Evolutionary conservation across 805 yeast genomes (phyloP).

Genomic region (Candida coquimbonensis): DNA sequence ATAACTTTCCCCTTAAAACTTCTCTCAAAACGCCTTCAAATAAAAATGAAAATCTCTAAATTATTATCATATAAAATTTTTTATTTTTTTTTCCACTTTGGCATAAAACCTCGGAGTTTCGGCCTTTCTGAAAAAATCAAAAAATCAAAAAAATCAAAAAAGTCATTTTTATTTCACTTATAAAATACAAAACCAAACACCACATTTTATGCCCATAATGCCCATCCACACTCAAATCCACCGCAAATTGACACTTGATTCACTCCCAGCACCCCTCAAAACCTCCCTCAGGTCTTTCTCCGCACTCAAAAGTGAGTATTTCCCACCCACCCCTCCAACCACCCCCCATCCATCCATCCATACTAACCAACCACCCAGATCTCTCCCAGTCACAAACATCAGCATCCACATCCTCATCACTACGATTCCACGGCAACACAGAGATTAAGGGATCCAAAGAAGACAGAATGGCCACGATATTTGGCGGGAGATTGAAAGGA

Average conservation of each 20-base stretch:
- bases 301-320: background rate
- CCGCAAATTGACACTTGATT: background rate
- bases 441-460: constrained; percentile 30
- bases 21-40: no score
- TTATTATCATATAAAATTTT: no score
- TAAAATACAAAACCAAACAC: no score
- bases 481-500: constrained; percentile 53
- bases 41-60: no score
- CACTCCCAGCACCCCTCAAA: background rate
- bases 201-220: no score
- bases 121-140: background rate
- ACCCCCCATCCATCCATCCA: no score
- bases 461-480: constrained; percentile 41
- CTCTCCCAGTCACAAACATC: background rate
- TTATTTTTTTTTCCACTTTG: no score
- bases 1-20: background rate
- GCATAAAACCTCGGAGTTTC: background rate
- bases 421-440: constrained; percentile 27
- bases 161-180: no score
- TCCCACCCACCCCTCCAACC: no score
- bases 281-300: background rate
- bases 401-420: background rate
- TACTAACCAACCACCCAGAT: background rate
- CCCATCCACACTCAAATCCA: background rate
- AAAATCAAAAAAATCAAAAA: no score